These are phyloP conservation scores for Teratosphaeria epicoccoides DNA, from an alignment of 2,329 filamentous ascomycete genomes.

Conservation along the genomic window DNA sequence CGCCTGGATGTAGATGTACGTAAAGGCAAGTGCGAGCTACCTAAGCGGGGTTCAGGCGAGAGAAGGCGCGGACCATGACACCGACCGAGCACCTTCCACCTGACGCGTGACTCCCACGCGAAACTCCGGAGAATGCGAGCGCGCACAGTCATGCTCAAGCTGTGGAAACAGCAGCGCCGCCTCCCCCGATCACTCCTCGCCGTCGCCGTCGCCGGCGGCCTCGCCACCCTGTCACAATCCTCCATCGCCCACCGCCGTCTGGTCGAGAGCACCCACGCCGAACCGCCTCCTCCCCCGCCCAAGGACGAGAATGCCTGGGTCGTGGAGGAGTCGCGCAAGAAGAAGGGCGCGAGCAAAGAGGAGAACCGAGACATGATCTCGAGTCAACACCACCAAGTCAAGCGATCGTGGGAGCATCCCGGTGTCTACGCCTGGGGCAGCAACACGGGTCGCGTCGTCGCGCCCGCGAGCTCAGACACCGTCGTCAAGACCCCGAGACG, in stretches of 20 bases:
- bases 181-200: constrained; percentile 34
- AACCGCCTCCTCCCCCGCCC: constrained; percentile 31
- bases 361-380: constrained; percentile 67
- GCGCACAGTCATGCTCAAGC: too few species aligned
- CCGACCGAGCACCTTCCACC: too few species aligned
- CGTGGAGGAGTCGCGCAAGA: constrained; percentile 56
- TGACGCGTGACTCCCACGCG: too few species aligned
- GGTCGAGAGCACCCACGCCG: constrained; percentile 36
- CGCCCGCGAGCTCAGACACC: constrained; percentile 64
- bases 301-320: constrained; percentile 43
- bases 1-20: too few species aligned
- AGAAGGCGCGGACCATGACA: too few species aligned
- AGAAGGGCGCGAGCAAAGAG: constrained; percentile 44
- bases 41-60: too few species aligned
- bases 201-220: constrained; percentile 32
- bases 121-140: too few species aligned
- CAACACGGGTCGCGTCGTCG: constrained; percentile 74
- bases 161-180: constrained; percentile 37
- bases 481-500: constrained; percentile 71
- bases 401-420: constrained; percentile 67
- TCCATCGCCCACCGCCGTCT: constrained; percentile 30
- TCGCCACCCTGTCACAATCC: constrained; percentile 36
- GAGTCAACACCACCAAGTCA: constrained; percentile 79
- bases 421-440: constrained; percentile 92
- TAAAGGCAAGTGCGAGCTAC: too few species aligned